Conservation (phyloP, 2,329 filamentous ascomycete species). For the Botrytis sinoallii region DNA sequence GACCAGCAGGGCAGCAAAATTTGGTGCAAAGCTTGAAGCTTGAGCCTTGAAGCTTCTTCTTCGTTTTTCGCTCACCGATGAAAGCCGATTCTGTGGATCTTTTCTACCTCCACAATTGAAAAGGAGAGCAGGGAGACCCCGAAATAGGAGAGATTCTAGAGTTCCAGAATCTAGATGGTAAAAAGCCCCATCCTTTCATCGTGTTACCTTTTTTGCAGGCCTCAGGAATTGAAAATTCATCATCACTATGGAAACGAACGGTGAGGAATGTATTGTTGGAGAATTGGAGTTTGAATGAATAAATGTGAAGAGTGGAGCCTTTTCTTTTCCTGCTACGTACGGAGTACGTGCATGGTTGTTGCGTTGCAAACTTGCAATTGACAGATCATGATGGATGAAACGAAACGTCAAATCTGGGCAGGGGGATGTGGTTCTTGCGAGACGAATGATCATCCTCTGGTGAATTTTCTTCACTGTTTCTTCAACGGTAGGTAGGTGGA, state of each 20-base stretch:
- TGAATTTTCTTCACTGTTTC: background rate
- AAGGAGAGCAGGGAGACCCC: background rate
- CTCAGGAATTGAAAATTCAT: background rate
- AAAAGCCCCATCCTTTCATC: background rate
- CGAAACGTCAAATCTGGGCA: background rate
- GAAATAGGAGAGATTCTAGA: background rate
- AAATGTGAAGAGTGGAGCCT: background rate
- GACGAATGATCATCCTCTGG: background rate
- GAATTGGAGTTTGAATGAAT: background rate
- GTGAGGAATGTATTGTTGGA: background rate
- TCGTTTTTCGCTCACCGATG: background rate
- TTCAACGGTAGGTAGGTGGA: background rate
- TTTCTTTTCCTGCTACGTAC: background rate
- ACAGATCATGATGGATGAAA: constrained; percentile 12
- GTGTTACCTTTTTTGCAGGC: background rate
- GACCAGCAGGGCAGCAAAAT: background rate
- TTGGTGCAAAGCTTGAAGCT: background rate
- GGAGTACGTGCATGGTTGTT: background rate
- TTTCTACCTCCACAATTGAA: background rate
- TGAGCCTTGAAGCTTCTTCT: background rate
- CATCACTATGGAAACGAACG: constrained; percentile 5
- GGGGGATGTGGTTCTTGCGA: background rate
- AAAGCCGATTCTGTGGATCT: background rate
- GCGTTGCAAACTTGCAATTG: background rate
- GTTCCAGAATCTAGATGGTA: background rate